Base-by-base conservation (phyloP, 2,329 filamentous ascomycete genomes). In the Pseudogymnoascus destructans region DNA sequence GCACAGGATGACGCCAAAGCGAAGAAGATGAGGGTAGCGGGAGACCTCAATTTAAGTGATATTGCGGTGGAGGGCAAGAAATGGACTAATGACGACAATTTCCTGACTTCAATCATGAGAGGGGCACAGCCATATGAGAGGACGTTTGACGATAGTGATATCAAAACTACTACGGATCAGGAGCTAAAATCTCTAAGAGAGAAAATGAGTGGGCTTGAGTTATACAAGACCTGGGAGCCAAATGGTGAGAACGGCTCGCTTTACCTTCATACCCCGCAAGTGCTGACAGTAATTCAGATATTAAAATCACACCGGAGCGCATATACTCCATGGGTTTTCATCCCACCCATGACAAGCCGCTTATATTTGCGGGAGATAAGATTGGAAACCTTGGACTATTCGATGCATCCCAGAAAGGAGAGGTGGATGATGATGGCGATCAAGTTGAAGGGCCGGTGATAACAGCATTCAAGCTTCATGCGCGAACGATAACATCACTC, bases 311-410 rank as follows among this genome's bases (percentile, higher is more conserved):
- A 0, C 91, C 90, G 0, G 89, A 95, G 64, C 76, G 92, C 57
- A 80, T 95, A 11, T 98, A 97, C 67, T 79, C 87, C 0, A 82
- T 97, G 65, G 84, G 85, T 0, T 92, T 98, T 64, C 93, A 98
- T 66, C 93, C 93, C 0, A 91, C 84, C 0, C 77, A 84, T 59
- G 83, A 91, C 2, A 97, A 97, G 66, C 84, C 91, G 0, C 76
- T 98, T 2, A 79, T 97, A 1, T 95, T 98, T 68, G 92, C 92
- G 0, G 92, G 92, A 9, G 93, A 98, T 67, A 98, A 98, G 69
- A 79, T 95, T 63, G 92, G 93, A 1, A 87, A 89, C 21, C 77
- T 97, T 60, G 93, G 93, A 0, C 81, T 98, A 0, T 92, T 96
- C 58, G 92, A 98, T 68, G 90, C 85, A 1, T 91, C 87, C 0